phyloP scores from a whole-genome alignment of 306 rosid genomes.

The Malus orientalis region DNA sequence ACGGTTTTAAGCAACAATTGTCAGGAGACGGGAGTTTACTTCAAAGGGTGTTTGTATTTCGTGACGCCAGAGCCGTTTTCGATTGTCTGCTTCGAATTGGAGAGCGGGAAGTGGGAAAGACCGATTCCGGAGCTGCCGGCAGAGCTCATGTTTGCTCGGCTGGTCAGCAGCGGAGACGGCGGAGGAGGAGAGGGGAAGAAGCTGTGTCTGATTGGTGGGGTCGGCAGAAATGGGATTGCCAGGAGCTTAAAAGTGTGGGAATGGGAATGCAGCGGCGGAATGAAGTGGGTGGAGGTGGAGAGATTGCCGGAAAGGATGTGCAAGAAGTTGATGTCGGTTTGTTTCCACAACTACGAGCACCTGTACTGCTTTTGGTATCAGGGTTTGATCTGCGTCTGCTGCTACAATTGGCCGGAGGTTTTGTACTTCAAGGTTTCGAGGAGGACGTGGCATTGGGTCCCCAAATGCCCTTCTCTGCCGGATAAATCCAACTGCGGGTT shows the following conservation, averaged over 20 bases:
- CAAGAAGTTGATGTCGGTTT: constrained; percentile 63
- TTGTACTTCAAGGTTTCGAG: constrained; percentile 59
- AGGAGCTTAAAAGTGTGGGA: constrained; percentile 73
- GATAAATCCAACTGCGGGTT: constrained; percentile 79
- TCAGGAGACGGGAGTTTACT: constrained; percentile 51
- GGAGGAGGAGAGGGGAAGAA: constrained; percentile 38
- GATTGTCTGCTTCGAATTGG: constrained; percentile 53
- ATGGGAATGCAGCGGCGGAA: constrained; percentile 15
- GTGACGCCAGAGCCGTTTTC: constrained; percentile 63
- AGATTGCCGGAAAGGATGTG: constrained; percentile 73
- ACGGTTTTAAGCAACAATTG: constrained; percentile 31
- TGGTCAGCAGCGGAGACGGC: constrained; percentile 42
- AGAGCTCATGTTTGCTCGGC: constrained; percentile 52
- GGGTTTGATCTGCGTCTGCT: constrained; percentile 81
- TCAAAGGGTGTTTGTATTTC: constrained; percentile 44
- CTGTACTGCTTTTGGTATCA: constrained; percentile 89
- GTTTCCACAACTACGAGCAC: constrained; percentile 84
- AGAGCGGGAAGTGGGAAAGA: constrained; percentile 45
- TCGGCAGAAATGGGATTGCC: constrained; percentile 74
- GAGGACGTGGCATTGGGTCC: constrained; percentile 94
- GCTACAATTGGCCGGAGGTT: constrained; percentile 92
- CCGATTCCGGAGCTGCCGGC: constrained; percentile 27
- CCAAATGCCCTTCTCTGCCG: constrained; percentile 68
- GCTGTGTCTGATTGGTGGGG: constrained; percentile 66
- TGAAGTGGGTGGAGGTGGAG: constrained; percentile 56